Evolutionary conservation across 768 basidiomycete species (phyloP).

Genomic region (Phylloporus scabripes): DNA sequence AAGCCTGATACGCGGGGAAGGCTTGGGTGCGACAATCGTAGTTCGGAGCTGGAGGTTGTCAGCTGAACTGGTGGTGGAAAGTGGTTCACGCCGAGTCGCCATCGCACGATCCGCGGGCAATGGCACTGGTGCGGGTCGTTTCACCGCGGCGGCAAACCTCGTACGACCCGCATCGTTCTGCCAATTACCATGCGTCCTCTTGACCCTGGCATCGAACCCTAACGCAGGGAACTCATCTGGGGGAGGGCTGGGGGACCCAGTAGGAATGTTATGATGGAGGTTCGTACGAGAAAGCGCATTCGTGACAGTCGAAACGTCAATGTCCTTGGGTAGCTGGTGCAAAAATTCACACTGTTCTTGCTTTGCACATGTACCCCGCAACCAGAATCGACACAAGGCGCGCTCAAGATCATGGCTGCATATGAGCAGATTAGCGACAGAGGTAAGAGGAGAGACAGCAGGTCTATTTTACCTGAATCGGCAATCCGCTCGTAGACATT

Average conservation of each 20-base stretch:
- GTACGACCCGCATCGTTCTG: slow-evolving; percentile 83
- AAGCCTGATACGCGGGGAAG: slow-evolving; percentile 82
- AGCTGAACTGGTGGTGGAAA: slow-evolving; percentile 45
- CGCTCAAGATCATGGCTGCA: slow-evolving; percentile 89
- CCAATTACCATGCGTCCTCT: slow-evolving; percentile 38
- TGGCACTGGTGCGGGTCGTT: slow-evolving; percentile 45
- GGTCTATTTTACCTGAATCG: slow-evolving; percentile 76
- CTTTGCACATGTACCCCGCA: slow-evolving; percentile 95
- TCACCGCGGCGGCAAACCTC: slow-evolving; percentile 86
- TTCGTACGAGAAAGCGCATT: slow-evolving; percentile 63
- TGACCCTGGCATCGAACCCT: slow-evolving; percentile 42
- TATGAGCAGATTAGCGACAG: slow-evolving; percentile 11
- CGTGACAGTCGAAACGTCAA: slow-evolving; percentile 68
- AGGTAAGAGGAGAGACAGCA: background rate
- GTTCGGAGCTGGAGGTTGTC: slow-evolving; percentile 61
- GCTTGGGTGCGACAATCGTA: slow-evolving; percentile 69
- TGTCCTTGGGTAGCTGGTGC: slow-evolving; percentile 84
- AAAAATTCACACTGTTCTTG: slow-evolving; percentile 95
- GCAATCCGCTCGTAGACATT: slow-evolving; percentile 94
- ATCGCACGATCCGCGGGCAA: slow-evolving; percentile 34
- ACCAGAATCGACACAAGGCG: slow-evolving; percentile 95
- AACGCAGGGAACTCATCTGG: slow-evolving; percentile 70
- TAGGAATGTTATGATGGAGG: slow-evolving; percentile 39
- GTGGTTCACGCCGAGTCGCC: slow-evolving; percentile 49
- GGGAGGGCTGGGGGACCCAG: slow-evolving; percentile 29